Evolutionary conservation across 108 stramenopile genomes (phyloP).

Genomic region (Cyclotella baltica): DNA sequence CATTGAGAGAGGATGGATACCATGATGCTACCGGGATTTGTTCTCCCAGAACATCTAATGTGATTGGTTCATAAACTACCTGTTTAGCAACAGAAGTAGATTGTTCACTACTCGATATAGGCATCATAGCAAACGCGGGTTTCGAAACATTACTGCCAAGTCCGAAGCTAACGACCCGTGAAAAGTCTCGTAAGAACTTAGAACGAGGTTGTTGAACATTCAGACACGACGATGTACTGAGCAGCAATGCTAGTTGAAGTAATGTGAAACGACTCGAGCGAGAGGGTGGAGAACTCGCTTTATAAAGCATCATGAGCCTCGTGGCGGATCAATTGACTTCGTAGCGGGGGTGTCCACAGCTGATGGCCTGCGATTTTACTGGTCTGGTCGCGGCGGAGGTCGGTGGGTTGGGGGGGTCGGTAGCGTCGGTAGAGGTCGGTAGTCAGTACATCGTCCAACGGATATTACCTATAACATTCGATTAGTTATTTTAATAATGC

Average conservation of each 20-base stretch:
- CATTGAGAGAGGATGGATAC: conserved; percentile 8
- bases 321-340: too few species aligned
- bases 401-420: too few species aligned
- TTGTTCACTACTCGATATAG: neutral
- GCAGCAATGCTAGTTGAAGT: neutral
- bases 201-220: conserved; percentile 10
- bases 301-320: neutral
- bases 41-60: conserved; percentile 10
- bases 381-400: too few species aligned
- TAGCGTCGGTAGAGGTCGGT: too few species aligned
- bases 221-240: neutral
- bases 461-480: too few species aligned
- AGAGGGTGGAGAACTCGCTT: neutral
- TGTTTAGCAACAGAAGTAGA: neutral
- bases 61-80: conserved; percentile 12
- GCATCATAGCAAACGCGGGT: conserved; percentile 1
- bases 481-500: too few species aligned
- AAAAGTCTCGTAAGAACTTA: conserved; percentile 1
- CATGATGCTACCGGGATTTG: conserved; percentile 24
- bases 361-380: too few species aligned
- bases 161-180: neutral
- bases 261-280: neutral
- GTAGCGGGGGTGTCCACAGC: too few species aligned
- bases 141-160: neutral
- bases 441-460: too few species aligned